Base-by-base conservation (phyloP, 129 eudicot species). In the Artemisia tridentata region DNA sequence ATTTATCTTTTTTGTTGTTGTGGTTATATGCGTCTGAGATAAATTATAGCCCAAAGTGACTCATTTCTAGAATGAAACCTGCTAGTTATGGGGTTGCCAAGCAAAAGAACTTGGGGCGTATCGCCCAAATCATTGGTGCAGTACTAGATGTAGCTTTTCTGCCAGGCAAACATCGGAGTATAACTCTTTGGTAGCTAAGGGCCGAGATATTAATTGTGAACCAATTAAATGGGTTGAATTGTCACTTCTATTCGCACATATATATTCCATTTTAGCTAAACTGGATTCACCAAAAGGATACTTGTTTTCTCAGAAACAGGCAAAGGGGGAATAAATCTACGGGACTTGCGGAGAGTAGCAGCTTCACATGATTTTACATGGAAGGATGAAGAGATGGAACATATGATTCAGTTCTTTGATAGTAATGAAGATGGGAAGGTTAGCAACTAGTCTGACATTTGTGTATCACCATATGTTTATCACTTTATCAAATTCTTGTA, bases 381-480 rank as follows among this genome's bases (percentile, higher is more conserved):
- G 99, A 72, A 89, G 3, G 92, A 89, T 69, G 83, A 85, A 75
- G 98, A 92, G 84, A 69, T 92, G 77, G 78, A 55, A 11, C 81
- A 87, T 63, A 92, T 95, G 99, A 84, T 95, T 54, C 60, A 53
- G 25, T 79, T 85, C 80, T 95, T 95, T 69, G 99, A 87, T 59
- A 80, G 74, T 67, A 84, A 90, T 84, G 90, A 78, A 47, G 93
- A 93, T 80, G 97, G 96, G 54, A 95, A 95, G 96, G 99, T 91
- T 46, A 69, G 81, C 72, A 59, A 63, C 20, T 67, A n/a, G 25
- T 69, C 59, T 43, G 7, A 58, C 25, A 23, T 23, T 23, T 23
- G 25, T 23, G 25, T 23, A 23, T 23, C 25, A 23, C 25, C 25
- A 23, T 23, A 23, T 23, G 11, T 25, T 63, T 5, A 9, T 64